These are phyloP conservation scores for Brettanomyces custersianus DNA, from an alignment of 805 yeast species.

Conservation along the genomic window DNA sequence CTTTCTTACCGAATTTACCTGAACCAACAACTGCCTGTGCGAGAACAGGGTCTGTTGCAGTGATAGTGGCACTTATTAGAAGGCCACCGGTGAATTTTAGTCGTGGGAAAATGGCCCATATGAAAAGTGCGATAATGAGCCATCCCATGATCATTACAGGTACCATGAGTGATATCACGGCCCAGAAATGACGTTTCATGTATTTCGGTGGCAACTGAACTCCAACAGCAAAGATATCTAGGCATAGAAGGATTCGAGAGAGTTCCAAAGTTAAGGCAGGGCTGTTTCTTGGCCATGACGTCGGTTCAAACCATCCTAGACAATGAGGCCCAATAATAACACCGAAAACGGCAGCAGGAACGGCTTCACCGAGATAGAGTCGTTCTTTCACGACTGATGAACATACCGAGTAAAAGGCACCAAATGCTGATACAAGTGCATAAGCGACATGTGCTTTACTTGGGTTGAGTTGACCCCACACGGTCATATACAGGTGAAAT, in stretches of 20 bases:
- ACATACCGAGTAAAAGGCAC: constrained; percentile 44
- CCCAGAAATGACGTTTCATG: constrained; percentile 44
- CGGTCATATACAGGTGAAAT: too few species aligned
- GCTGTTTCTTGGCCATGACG: constrained; percentile 39
- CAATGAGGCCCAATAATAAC: constrained; percentile 50
- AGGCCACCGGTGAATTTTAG: constrained; percentile 45
- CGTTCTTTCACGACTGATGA: constrained; percentile 49
- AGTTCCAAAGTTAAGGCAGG: constrained; percentile 46
- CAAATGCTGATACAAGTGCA: constrained; percentile 55
- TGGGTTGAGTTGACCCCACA: constrained; percentile 23
- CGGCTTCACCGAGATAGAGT: constrained; percentile 55
- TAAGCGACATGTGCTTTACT: constrained; percentile 28
- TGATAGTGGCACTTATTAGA: constrained; percentile 58
- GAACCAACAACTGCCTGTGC: constrained; percentile 65
- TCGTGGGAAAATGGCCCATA: constrained; percentile 52
- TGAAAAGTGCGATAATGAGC: constrained; percentile 51
- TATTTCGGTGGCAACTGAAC: constrained; percentile 62
- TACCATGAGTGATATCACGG: constrained; percentile 44
- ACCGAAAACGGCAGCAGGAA: constrained; percentile 54
- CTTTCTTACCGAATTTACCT: constrained; percentile 57
- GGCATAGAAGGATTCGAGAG: constrained; percentile 52
- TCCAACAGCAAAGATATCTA: constrained; percentile 62
- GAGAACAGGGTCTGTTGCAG: constrained; percentile 70
- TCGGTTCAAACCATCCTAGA: constrained; percentile 47
- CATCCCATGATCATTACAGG: constrained; percentile 67